A percentile compares a stretch with the other conserved stretches of the same genome.
These are phyloP conservation scores for Apiosordaria backusii DNA, from an alignment of 495 filamentous ascomycete genomes.

Conservation along the genomic window DNA sequence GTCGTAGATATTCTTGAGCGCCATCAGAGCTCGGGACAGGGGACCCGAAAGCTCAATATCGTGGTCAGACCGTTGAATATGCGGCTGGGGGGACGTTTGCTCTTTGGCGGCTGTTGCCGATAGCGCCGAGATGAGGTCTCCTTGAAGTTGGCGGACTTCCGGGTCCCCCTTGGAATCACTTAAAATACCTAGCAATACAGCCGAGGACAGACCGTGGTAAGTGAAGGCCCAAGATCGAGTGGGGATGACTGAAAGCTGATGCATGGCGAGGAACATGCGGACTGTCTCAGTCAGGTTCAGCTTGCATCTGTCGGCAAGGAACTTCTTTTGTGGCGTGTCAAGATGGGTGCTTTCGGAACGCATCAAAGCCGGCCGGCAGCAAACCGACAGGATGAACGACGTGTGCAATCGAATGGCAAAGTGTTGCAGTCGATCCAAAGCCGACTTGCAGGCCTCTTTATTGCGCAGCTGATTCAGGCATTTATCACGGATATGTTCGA, in stretches of 20 bases:
- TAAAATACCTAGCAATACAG: constrained; percentile 61
- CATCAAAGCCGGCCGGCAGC: constrained; percentile 52
- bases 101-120: constrained; percentile 55
- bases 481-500: constrained; percentile 47
- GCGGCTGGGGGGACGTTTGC: constrained; percentile 42
- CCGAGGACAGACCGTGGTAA: constrained; percentile 62
- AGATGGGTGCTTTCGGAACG: constrained; percentile 37
- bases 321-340: constrained; percentile 41
- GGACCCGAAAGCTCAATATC: constrained; percentile 56
- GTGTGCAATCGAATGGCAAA: constrained; percentile 54
- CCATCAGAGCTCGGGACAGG: constrained; percentile 48
- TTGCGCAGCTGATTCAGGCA: constrained; percentile 42
- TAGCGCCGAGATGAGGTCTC: constrained; percentile 52
- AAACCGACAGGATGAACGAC: constrained; percentile 52
- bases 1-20: constrained; percentile 57
- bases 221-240: constrained; percentile 65
- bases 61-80: constrained; percentile 45
- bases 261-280: constrained; percentile 64
- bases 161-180: constrained; percentile 57
- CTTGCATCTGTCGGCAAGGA: constrained; percentile 55
- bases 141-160: constrained; percentile 53
- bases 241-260: constrained; percentile 61
- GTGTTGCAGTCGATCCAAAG: constrained; percentile 51
- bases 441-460: constrained; percentile 53
- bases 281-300: constrained; percentile 61